These are phyloP conservation scores for Nicotiana rustica DNA, from an alignment of 305 asterid species.

Conservation along the genomic window DNA sequence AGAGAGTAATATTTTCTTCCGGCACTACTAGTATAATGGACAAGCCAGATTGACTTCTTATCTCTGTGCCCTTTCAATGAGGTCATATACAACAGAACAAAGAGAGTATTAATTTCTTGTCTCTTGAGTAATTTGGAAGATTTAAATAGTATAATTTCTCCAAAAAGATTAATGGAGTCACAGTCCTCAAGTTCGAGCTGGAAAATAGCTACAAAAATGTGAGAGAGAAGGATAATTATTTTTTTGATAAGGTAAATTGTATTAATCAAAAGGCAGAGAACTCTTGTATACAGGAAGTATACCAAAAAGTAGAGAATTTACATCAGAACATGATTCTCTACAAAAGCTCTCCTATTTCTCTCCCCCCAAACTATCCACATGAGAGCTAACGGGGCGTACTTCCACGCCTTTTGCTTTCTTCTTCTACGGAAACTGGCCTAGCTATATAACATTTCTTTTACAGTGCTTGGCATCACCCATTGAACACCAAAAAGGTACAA, in stretches of 20 bases:
- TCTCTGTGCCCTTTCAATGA: background rate
- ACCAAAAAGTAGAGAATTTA: too few relatives aligned
- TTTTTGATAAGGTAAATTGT: background rate
- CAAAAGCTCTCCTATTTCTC: too few relatives aligned
- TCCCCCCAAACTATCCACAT: too few relatives aligned
- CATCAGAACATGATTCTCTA: too few relatives aligned
- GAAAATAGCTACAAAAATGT: background rate
- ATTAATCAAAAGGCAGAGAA: too few relatives aligned
- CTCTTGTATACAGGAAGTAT: too few relatives aligned
- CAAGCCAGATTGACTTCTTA: conserved; percentile 21
- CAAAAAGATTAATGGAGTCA: conserved; percentile 16
- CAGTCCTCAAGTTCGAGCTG: background rate
- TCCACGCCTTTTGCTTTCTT: too few relatives aligned
- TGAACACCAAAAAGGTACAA: too few relatives aligned
- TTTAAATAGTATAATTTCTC: background rate
- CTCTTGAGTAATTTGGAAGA: conserved; percentile 2
- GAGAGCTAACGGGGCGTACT: too few relatives aligned
- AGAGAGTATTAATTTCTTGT: conserved; percentile 17
- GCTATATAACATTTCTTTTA: too few relatives aligned
- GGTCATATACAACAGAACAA: conserved; percentile 28
- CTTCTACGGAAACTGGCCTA: too few relatives aligned
- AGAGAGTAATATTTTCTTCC: conserved; percentile 8
- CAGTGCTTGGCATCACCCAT: too few relatives aligned
- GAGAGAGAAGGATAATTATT: background rate
- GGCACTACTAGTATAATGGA: background rate